Conservation (phyloP, 352 stramenopile species). For the Vaucheria bursata region DNA sequence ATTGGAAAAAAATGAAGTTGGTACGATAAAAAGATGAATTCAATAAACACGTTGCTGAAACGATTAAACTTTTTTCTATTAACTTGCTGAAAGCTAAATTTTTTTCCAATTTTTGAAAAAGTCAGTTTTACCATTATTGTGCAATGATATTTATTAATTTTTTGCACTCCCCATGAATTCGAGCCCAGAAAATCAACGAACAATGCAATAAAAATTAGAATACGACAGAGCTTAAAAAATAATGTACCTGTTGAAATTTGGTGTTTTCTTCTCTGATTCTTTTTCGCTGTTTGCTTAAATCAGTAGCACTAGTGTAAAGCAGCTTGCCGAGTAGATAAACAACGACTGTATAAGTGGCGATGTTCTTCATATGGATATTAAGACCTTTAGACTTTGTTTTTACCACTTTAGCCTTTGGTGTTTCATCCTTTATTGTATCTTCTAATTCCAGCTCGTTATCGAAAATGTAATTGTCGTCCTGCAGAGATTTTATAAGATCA, state of each 20-base stretch:
- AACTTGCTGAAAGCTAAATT: too few relatives aligned
- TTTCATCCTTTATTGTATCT: not conserved
- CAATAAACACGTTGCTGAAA: too few relatives aligned
- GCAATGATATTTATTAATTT: too few relatives aligned
- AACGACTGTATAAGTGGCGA: not conserved
- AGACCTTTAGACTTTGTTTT: not conserved
- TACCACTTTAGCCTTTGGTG: not conserved
- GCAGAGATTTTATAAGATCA: not conserved
- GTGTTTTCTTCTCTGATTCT: slow-evolving; percentile 10
- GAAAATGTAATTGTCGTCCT: not conserved
- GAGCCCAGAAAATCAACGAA: too few relatives aligned
- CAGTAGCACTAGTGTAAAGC: not conserved
- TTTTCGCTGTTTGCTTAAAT: not conserved
- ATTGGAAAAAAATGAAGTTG: too few relatives aligned
- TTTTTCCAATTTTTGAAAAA: too few relatives aligned
- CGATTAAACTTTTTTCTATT: too few relatives aligned
- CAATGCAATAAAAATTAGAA: too few relatives aligned
- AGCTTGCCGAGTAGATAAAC: not conserved
- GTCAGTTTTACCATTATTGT: too few relatives aligned
- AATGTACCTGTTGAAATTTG: slow-evolving; percentile 8
- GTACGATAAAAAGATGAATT: too few relatives aligned
- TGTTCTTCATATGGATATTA: not conserved
- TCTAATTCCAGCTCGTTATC: not conserved
- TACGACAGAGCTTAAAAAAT: too few relatives aligned
- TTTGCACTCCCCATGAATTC: too few relatives aligned